Conservation (phyloP, 1,139 yeast species). For the Nadsonia starkeyi-henricii region DNA sequence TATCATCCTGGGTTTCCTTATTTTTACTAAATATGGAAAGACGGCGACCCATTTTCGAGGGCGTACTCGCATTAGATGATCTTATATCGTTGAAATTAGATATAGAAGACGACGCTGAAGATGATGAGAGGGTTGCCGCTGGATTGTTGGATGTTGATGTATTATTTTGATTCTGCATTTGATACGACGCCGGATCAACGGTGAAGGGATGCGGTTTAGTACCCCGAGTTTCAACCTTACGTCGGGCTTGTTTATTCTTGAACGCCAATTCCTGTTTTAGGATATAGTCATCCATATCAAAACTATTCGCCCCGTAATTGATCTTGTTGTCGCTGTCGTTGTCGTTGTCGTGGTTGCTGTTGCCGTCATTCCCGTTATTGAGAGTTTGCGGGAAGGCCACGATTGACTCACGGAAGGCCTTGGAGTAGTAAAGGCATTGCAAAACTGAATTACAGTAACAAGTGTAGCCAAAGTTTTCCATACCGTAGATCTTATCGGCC, state of each 20-base stretch:
- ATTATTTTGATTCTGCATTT: slow-evolving; percentile 2
- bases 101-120: background rate
- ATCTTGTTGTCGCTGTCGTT: no score
- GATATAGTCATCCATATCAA: background rate
- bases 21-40: background rate
- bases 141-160: slow-evolving; percentile 2
- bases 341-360: slow-evolving; percentile 1
- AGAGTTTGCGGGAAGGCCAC: slow-evolving; percentile 29
- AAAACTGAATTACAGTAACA: slow-evolving; percentile 89
- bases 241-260: slow-evolving; percentile 7
- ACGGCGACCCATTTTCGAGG: background rate
- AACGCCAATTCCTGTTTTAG: background rate
- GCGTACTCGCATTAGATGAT: no score
- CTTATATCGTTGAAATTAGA: no score
- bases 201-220: slow-evolving; percentile 24
- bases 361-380: slow-evolving; percentile 3
- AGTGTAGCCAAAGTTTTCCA: slow-evolving; percentile 89
- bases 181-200: slow-evolving; percentile 16
- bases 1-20: background rate
- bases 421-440: slow-evolving; percentile 72
- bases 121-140: background rate
- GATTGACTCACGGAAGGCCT: slow-evolving; percentile 49
- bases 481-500: slow-evolving; percentile 56
- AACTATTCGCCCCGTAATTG: no score
- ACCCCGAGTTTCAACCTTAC: slow-evolving; percentile 20